Evolutionary conservation across 164 flowering plant genomes (phyloP), one percentile per base, ranked within the genome.

Genomic region (Chimonanthus praecox): DNA sequence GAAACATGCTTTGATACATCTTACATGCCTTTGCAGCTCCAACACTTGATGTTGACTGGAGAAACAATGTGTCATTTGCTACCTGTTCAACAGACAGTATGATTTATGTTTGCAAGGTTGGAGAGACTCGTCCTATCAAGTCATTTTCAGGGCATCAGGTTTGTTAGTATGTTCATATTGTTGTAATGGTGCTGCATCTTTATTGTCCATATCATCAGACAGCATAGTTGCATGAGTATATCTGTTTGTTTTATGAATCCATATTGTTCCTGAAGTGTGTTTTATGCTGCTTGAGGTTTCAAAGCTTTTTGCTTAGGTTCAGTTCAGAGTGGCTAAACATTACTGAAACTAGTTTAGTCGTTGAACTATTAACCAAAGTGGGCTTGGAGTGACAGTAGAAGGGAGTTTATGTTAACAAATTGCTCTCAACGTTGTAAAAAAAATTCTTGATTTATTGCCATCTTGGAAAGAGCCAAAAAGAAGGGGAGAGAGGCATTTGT

Each of bases 31-130:
- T 64, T 74, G 73, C 77, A 95, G 99, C 96, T 74, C 98, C 99
- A 78, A 88, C 92, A 16, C 97, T 95, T 78, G 99, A 95, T 86
- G 99, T 95, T 80, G 99, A 95, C 75, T 95, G 99, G 99, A 84
- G 97, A 71, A 92, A 87, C 80, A 92, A 90, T 87, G 81, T 70
- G 70, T 87, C 96, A 20, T 95, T 95, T 83, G 99, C 99, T 47
- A 91, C 98, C 4, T 90, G 98, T 78, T 95, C 99, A 50, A 92
- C 98, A 5, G 99, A 95, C 80, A 83, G 76, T 71, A 91, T 87
- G 99, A 95, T 95, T 58, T 86, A 90, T 89, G 97, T 95, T 68
- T 95, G 97, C 83, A 93, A 93, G 85, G 84, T 95, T 79, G 98
- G 97, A 58, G 99, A 93, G 71, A 85, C 64, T 67, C 87, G 84